phyloP scores from a whole-genome alignment of 371 early-diverging fungal genomes.

The Quaeritorhiza haematococci region DNA sequence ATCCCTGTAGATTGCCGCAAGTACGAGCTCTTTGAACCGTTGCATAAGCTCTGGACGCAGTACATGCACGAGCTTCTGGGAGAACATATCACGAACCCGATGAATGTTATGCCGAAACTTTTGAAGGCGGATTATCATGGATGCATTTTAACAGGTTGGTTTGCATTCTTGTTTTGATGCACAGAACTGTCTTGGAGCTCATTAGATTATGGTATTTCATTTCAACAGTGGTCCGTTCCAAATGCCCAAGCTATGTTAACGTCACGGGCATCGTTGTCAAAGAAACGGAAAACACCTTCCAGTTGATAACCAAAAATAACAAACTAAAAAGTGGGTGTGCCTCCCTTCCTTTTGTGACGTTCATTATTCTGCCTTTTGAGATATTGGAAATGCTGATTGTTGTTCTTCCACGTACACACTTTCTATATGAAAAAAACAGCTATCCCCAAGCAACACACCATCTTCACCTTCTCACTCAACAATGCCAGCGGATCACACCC shows the following conservation, averaged over 20 bases:
- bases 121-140: conserved; percentile 86
- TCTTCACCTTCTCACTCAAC: conserved; percentile 60
- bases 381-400: neutral
- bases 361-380: neutral
- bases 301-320: conserved; percentile 69
- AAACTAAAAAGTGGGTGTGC: conserved; percentile 51
- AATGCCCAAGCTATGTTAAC: conserved; percentile 74
- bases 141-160: conserved; percentile 63
- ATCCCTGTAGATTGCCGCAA: conserved; percentile 49
- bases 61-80: conserved; percentile 66
- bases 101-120: conserved; percentile 55
- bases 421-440: conserved; percentile 26
- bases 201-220: conserved; percentile 4
- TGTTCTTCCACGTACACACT: neutral
- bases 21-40: conserved; percentile 64
- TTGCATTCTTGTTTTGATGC: neutral
- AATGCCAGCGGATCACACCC: conserved; percentile 32
- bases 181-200: conserved; percentile 18
- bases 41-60: conserved; percentile 74
- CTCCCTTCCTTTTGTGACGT: conserved; percentile 1
- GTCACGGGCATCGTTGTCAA: conserved; percentile 76
- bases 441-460: conserved; percentile 71
- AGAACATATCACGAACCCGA: conserved; percentile 2
- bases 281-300: conserved; percentile 82
- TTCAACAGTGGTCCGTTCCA: conserved; percentile 65